phyloP scores from a whole-genome alignment of 495 filamentous ascomycete genomes.

The Penicillium roqueforti region DNA sequence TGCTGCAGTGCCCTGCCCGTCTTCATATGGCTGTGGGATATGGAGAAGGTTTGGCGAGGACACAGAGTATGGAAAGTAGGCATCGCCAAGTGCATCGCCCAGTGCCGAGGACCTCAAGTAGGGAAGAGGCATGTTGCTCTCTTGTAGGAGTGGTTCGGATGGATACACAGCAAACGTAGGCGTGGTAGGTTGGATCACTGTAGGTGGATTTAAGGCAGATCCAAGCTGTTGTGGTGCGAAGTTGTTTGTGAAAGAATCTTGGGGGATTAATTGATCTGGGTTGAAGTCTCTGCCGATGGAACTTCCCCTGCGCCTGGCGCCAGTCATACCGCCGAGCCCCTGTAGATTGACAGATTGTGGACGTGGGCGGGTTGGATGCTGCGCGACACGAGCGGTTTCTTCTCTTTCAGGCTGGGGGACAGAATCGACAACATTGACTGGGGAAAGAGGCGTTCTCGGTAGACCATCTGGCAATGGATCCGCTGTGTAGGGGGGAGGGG shows the following conservation, averaged over 20 bases:
- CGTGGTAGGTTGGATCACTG: conserved; percentile 5
- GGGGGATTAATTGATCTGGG: conserved; percentile 12
- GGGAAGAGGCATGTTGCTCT: conserved; percentile 18
- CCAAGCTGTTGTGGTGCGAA: not conserved
- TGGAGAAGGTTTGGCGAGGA: conserved; percentile 41
- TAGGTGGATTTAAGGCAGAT: conserved; percentile 1
- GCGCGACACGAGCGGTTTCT: conserved; percentile 23
- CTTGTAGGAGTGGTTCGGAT: conserved; percentile 10
- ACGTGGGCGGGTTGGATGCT: conserved; percentile 19
- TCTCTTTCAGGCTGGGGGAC: conserved; percentile 15
- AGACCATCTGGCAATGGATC: conserved; percentile 53
- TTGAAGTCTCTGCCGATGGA: conserved; percentile 11
- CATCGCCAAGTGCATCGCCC: conserved; percentile 26
- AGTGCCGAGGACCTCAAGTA: conserved; percentile 21
- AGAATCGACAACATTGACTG: conserved; percentile 10
- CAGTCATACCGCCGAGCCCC: conserved; percentile 30
- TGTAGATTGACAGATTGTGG: conserved; percentile 28
- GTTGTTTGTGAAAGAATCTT: not conserved
- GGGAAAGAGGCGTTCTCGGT: conserved; percentile 31
- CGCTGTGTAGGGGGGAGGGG: conserved; percentile 83
- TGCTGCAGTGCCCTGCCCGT: conserved; percentile 17
- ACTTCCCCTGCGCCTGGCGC: conserved; percentile 21
- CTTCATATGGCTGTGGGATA: conserved; percentile 18
- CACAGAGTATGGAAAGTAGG: conserved; percentile 33
- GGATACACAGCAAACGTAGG: conserved; percentile 18